Conservation (phyloP, 805 yeast species). For the Yarrowia keelungensis region DNA sequence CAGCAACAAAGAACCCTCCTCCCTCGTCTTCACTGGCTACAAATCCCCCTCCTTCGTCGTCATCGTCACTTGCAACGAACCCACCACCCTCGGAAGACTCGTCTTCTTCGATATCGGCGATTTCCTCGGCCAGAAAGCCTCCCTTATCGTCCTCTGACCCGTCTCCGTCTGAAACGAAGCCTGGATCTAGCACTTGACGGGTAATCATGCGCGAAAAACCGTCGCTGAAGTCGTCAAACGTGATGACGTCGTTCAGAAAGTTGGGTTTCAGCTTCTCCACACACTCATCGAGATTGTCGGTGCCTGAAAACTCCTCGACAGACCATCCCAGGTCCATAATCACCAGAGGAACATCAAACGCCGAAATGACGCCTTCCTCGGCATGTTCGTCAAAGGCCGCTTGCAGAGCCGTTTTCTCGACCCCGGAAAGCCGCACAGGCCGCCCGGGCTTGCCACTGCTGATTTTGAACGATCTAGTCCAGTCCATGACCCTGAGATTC, state of each 20-base stretch:
- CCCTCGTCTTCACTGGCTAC: constrained; percentile 14
- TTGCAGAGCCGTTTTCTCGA: constrained; percentile 6
- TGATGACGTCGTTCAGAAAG: constrained; percentile 2
- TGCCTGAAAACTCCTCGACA: constrained; percentile 30
- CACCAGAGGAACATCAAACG: constrained; percentile 24
- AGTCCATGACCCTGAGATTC: constrained; percentile 13
- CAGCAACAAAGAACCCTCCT: constrained; percentile 21
- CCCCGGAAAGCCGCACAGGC: constrained; percentile 26
- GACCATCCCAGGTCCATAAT: constrained; percentile 36
- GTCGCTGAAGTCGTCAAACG: constrained; percentile 26
- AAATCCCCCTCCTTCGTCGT: constrained; percentile 3
- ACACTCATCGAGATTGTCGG: constrained; percentile 20
- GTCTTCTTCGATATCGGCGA: neutral
- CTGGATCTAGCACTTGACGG: constrained; percentile 15
- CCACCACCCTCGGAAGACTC: neutral
- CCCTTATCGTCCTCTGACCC: neutral
- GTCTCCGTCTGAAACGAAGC: neutral
- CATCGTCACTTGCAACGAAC: constrained; percentile 6
- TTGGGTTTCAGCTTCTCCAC: constrained; percentile 8
- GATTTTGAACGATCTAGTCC: constrained; percentile 27
- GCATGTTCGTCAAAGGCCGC: constrained; percentile 11
- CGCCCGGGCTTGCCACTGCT: constrained; percentile 25
- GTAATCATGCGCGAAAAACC: constrained; percentile 32
- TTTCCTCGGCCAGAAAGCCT: constrained; percentile 5
- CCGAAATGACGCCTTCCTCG: constrained; percentile 21